Evolutionary conservation across 2,329 filamentous ascomycete genomes (phyloP), one percentile per base, ranked within the genome.

Genomic region (Cladosporium velox): DNA sequence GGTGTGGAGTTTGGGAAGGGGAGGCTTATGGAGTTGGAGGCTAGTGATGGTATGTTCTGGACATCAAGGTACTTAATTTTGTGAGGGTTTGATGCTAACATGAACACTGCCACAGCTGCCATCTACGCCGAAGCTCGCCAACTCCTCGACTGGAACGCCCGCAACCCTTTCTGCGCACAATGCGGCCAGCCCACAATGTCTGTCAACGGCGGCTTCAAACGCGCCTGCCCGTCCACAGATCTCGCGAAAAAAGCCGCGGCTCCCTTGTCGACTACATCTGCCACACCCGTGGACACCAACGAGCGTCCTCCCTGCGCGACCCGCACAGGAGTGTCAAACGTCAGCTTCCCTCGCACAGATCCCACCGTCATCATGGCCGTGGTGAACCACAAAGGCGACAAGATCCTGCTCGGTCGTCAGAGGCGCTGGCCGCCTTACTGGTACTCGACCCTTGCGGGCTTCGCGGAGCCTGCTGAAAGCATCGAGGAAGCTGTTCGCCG

Each of bases 361-460:
- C 93, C 93, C 0, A 96, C 92, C 32, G 93, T 98, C 77, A 99
- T 99, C 79, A 93, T 96, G 80, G 94, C 93, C 0, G 90, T 97
- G 12, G 87, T 98, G 35, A 96, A 91, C 63, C 84, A 89, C 60
- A 91, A 96, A 72, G 90, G 90, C 59, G 86, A 89, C 70, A 87
- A 88, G 68, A 81, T 97, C 47, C 86, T 99, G 8, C 89, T 99
- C 0, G 95, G 95, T 44, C 89, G 95, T 15, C 88, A 91, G 74
- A 91, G 91, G 79, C 86, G 91, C 63, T 99, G 90, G 85, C 95
- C 95, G 0, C 83, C 86, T 1, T 77, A 91, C 77, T 97, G 91
- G 91, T 97, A 94, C 83, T 92, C 88, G 72, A 96, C 93, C 0
- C 87, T 99, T 85, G 82, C 82, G 0, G 82, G 82, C 6, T 84